Evolutionary conservation across 768 basidiomycete species (phyloP).

Genomic region (Mycena sanguinolenta): DNA sequence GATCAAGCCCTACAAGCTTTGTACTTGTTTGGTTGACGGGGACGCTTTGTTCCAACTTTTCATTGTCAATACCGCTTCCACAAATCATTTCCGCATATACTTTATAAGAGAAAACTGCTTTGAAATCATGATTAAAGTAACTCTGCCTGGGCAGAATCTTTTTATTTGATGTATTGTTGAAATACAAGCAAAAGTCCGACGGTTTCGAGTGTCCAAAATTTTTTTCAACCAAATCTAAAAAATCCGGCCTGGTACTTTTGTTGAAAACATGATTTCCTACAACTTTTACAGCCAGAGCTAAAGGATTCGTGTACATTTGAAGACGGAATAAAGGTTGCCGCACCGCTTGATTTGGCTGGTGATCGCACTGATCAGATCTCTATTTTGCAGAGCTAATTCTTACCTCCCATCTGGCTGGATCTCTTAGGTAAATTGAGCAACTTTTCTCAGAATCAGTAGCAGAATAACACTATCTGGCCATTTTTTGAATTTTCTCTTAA

Average conservation of each 20-base stretch:
- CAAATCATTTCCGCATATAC: background rate
- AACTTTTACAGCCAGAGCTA: too few relatives aligned
- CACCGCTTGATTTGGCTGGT: too few relatives aligned
- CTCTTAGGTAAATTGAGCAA: background rate
- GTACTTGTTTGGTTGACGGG: too few relatives aligned
- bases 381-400: background rate
- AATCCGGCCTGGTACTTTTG: too few relatives aligned
- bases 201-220: background rate
- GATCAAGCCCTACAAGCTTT: too few relatives aligned
- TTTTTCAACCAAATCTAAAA: too few relatives aligned
- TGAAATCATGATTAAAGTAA: slow-evolving; percentile 1
- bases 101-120: background rate
- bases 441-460: background rate
- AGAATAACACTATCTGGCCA: background rate
- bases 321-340: too few relatives aligned
- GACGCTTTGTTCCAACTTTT: background rate
- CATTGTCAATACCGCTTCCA: background rate
- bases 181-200: background rate
- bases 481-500: background rate
- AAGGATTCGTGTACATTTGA: too few relatives aligned
- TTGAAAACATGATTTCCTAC: too few relatives aligned
- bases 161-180: background rate
- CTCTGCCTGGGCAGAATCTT: background rate
- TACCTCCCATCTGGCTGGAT: background rate
- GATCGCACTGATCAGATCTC: background rate